Evolutionary conservation across 129 eudicot genomes (phyloP), one percentile per base, ranked within the genome.

Genomic region (Logfia minima): DNA sequence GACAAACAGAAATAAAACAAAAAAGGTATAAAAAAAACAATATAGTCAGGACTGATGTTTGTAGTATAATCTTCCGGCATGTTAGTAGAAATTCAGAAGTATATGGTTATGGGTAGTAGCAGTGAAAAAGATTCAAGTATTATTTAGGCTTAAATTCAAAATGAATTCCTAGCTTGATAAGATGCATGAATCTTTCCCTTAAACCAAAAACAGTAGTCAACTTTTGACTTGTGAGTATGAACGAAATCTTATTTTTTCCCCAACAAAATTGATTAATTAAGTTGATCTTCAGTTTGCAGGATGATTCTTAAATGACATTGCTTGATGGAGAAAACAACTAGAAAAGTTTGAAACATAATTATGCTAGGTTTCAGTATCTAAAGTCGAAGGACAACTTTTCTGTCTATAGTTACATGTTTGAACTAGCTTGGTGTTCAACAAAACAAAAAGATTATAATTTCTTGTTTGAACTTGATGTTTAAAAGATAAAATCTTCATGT

Each of bases 31-130:
- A 65, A 34, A 56, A 10, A 71, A 8, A n/a, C 19, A 21, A 43
- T 32, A 26, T 45, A 32, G 24, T 63, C 34, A 34, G 66, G 71
- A 52, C 55, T 58, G 65, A 68, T 80, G 26, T 80, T 73, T 80
- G 83, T 80, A 80, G 69, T 39, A 59, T 52, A 24, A 80, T 75
- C 76, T 74, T 23, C 76, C 70, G 75, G 80, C 76, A 58, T 26
- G 53, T 55, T 58, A 31, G 51, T 23, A 53, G 22, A 31, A n/a
- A 28, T 61, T 55, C 71, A 61, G 66, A 51, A 71, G 28, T 45
- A 4, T 34, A 34, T 34, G 16, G 21, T 21, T 43, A 8, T 16
- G 16, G 56, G 28, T 59, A 19, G 16, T 9, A 29, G 41, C 61
- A 67, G 24, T 56, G 3, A 39, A 26, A 76, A 28, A 3, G 17